Percentiles rank a stretch among this genome's conserved stretches.
phyloP scores from a whole-genome alignment of 768 basidiomycete species.

The Lentinula detonsa region DNA sequence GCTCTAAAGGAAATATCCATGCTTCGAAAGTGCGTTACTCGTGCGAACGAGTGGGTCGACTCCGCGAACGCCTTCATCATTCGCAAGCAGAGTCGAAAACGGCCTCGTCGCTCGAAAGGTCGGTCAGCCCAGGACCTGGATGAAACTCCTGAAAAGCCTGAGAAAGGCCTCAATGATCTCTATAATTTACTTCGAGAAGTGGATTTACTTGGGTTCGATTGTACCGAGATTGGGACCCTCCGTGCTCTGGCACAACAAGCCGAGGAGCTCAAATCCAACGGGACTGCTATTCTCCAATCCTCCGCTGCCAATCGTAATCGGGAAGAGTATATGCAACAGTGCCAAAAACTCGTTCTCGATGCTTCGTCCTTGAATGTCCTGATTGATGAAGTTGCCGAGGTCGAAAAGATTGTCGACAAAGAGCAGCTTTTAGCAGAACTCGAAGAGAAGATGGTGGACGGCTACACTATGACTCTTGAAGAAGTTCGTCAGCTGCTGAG shows the following conservation, averaged over 20 bases:
- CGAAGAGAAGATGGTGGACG: constrained; percentile 68
- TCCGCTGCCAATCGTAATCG: constrained; percentile 38
- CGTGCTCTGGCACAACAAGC: constrained; percentile 52
- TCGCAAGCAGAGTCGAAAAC: constrained; percentile 76
- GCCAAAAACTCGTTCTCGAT: constrained; percentile 63
- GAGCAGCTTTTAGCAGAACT: constrained; percentile 74
- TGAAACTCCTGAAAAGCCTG: constrained; percentile 64
- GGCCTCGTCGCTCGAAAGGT: constrained; percentile 58
- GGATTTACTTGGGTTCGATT: constrained; percentile 77
- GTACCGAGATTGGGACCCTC: constrained; percentile 62
- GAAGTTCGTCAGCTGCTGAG: constrained; percentile 71
- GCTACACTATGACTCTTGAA: constrained; percentile 53
- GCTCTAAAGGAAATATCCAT: constrained; percentile 63
- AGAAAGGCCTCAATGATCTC: constrained; percentile 67
- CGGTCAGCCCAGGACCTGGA: constrained; percentile 43
- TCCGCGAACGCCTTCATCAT: constrained; percentile 72
- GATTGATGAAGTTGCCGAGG: constrained; percentile 69
- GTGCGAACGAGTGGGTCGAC: constrained; percentile 88
- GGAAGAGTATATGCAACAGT: constrained; percentile 56
- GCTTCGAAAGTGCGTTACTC: constrained; percentile 72
- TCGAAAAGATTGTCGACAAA: constrained; percentile 78
- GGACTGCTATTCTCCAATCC: constrained; percentile 42
- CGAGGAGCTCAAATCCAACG: constrained; percentile 57
- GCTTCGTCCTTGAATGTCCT: constrained; percentile 78
- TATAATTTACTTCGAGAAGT: constrained; percentile 66